Conservation (phyloP, 106 monocot genomes). For the Agapanthus africanus region DNA sequence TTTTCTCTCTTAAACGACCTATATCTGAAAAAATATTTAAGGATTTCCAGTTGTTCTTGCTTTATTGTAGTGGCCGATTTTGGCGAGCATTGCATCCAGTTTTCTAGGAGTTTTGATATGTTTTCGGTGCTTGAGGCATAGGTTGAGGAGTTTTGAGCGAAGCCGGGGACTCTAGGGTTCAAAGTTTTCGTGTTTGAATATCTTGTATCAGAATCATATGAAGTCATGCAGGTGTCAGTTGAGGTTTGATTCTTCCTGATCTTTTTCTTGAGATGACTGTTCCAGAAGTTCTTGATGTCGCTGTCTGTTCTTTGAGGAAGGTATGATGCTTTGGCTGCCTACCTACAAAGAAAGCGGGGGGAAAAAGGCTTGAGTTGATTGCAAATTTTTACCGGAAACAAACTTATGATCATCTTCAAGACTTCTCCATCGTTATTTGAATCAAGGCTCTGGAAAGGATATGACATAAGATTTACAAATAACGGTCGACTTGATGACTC, state of each 20-base stretch:
- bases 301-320: conserved; percentile 71
- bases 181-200: not conserved
- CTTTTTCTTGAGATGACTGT: conserved; percentile 74
- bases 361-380: no score
- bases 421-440: no score
- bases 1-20: no score
- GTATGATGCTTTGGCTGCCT: conserved; percentile 68
- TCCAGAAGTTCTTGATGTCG: conserved; percentile 83
- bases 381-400: no score
- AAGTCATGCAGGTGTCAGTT: not conserved
- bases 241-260: conserved; percentile 16
- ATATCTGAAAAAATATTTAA: no score
- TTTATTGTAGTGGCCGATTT: no score
- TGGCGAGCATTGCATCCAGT: no score
- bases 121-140: conserved; percentile 48
- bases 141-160: conserved; percentile 7
- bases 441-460: no score
- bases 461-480: not conserved
- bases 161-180: not conserved
- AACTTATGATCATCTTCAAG: no score
- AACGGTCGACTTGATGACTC: not conserved
- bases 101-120: conserved; percentile 48
- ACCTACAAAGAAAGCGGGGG: no score
- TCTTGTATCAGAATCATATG: conserved; percentile 3
- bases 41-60: no score